These are phyloP conservation scores for Tetradesmus obliquus DNA, from an alignment of 139 green algal genomes.

Conservation along the genomic window DNA sequence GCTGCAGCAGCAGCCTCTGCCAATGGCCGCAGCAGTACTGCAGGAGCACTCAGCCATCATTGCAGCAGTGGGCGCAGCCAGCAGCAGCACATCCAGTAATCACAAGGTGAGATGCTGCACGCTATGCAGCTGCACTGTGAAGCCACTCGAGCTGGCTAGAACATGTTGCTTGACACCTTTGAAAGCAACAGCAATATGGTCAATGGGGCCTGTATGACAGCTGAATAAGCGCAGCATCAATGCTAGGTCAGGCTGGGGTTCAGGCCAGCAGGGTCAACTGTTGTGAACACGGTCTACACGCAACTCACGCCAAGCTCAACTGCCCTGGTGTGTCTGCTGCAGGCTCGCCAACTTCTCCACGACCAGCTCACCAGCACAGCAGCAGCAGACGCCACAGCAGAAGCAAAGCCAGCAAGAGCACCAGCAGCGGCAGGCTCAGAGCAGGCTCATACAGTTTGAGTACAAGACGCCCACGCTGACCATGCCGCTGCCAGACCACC, in stretches of 20 bases:
- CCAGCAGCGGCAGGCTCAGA: constrained; percentile 8
- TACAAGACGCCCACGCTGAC: neutral
- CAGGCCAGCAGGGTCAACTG: too few relatives aligned
- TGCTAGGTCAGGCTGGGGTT: too few relatives aligned
- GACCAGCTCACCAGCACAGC: neutral
- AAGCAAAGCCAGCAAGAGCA: neutral
- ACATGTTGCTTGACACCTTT: too few relatives aligned
- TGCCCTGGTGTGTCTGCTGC: neutral
- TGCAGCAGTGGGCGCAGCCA: neutral
- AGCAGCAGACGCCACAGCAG: neutral
- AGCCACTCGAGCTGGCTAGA: too few relatives aligned
- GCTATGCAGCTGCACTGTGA: neutral
- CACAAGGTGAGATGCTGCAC: neutral
- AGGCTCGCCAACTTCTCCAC: neutral
- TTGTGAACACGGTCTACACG: too few relatives aligned
- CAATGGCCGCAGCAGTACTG: neutral
- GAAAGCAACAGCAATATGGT: too few relatives aligned
- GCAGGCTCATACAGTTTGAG: constrained; percentile 14
- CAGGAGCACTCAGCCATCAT: neutral
- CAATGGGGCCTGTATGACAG: too few relatives aligned
- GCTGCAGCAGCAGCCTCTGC: neutral
- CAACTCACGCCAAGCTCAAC: neutral
- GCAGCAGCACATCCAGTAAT: neutral
- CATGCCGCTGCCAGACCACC: neutral
- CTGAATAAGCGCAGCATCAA: too few relatives aligned